These are phyloP conservation scores for Cladosporium austrohemisphaericum DNA, from an alignment of 2,329 filamentous ascomycete genomes.

Conservation along the genomic window DNA sequence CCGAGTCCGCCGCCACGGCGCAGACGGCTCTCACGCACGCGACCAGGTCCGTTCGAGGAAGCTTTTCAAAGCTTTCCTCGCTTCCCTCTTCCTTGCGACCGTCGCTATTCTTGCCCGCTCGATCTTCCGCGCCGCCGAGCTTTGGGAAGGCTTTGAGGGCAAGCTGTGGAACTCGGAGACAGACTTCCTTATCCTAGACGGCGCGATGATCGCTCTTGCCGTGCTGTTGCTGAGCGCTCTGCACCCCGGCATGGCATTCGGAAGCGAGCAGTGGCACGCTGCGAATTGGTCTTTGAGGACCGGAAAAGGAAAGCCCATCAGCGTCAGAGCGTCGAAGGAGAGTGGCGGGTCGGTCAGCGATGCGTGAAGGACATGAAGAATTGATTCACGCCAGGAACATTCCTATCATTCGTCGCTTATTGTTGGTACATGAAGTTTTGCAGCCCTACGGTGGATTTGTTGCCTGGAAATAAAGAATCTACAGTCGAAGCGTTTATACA, in stretches of 20 bases:
- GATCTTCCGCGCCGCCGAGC: constrained; percentile 62
- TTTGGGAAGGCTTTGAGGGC: constrained; percentile 60
- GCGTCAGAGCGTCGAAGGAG: neutral
- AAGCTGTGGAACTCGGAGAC: constrained; percentile 50
- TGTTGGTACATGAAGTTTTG: no score
- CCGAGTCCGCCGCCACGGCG: constrained; percentile 2
- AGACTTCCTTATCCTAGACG: constrained; percentile 50
- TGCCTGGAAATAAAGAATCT: no score
- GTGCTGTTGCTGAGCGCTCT: constrained; percentile 44
- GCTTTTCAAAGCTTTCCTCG: constrained; percentile 54
- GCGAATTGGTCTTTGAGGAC: constrained; percentile 23
- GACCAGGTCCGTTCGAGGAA: constrained; percentile 14
- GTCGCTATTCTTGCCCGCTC: constrained; percentile 61
- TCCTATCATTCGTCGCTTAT: no score
- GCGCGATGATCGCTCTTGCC: constrained; percentile 51
- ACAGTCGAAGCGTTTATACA: no score
- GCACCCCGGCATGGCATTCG: constrained; percentile 43
- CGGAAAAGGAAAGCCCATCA: neutral
- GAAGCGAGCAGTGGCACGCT: constrained; percentile 22
- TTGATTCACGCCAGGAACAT: no score
- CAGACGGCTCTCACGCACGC: neutral
- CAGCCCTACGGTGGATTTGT: no score
- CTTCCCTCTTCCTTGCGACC: constrained; percentile 53
- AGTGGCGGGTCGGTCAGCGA: neutral
- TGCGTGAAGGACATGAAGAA: no score